These are phyloP conservation scores for Eucalyptus leucophloia DNA, from an alignment of 345 rosid genomes.

Conservation along the genomic window DNA sequence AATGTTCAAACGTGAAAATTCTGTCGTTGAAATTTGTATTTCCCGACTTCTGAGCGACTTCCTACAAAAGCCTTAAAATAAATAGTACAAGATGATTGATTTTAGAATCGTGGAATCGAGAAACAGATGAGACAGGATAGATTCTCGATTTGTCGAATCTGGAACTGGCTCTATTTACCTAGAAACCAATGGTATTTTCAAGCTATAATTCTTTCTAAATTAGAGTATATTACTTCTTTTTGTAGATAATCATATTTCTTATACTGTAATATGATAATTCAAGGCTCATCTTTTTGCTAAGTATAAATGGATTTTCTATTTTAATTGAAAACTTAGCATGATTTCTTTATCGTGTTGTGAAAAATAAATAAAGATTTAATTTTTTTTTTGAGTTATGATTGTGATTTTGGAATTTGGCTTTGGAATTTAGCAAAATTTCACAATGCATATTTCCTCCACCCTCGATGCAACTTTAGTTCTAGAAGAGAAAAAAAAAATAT, in stretches of 20 bases:
- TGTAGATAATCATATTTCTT: neutral
- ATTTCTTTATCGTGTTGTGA: neutral
- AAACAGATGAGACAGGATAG: accelerated
- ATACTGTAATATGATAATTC: neutral
- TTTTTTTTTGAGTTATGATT: neutral
- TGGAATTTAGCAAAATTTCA: neutral
- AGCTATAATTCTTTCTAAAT: neutral
- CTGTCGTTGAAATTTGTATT: neutral
- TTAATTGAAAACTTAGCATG: neutral
- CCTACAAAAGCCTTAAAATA: neutral
- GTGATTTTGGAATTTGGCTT: neutral
- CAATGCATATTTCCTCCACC: neutral
- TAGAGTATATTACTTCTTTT: neutral
- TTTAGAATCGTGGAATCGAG: accelerated
- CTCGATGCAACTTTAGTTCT: neutral
- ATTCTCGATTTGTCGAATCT: neutral
- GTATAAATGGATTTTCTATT: neutral
- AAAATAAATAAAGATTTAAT: neutral
- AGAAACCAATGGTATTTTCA: accelerated
- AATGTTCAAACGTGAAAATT: neutral
- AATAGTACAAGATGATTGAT: neutral
- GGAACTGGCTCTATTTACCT: neutral
- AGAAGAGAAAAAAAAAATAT: neutral
- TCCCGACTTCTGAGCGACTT: neutral
- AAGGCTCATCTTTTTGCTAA: neutral